phyloP scores from a whole-genome alignment of 495 filamentous ascomycete genomes.

The Opeltia flavorubescens region DNA sequence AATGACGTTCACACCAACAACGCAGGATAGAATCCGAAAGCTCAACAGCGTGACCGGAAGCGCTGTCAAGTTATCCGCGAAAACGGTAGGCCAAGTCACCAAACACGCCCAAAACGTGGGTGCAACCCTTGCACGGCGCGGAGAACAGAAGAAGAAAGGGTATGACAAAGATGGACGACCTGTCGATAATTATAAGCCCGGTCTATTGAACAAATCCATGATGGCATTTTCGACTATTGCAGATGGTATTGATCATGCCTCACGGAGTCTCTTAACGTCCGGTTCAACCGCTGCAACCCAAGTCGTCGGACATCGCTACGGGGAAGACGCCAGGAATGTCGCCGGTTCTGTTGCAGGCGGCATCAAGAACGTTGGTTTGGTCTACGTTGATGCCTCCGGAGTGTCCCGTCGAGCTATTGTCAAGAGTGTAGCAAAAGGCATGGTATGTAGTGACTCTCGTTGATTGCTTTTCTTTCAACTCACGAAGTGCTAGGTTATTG shows the following conservation, averaged over 20 bases:
- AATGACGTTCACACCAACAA: conserved; percentile 73
- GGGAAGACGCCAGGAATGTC: conserved; percentile 64
- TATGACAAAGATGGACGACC: conserved; percentile 49
- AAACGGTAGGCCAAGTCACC: conserved; percentile 71
- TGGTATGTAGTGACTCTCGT: conserved; percentile 1
- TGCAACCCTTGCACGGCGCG: conserved; percentile 52
- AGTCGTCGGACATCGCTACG: conserved; percentile 74
- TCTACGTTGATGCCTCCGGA: conserved; percentile 94
- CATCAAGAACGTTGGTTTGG: conserved; percentile 87
- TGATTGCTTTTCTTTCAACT: background rate
- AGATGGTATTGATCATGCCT: conserved; percentile 80
- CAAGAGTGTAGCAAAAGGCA: conserved; percentile 86
- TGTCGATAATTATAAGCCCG: conserved; percentile 63
- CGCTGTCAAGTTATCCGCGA: conserved; percentile 65
- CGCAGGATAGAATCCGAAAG: conserved; percentile 72
- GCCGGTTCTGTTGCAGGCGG: conserved; percentile 63
- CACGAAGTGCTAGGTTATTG: conserved; percentile 47
- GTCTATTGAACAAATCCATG: conserved; percentile 83
- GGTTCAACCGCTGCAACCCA: conserved; percentile 62
- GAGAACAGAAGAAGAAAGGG: conserved; percentile 41
- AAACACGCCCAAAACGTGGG: conserved; percentile 79
- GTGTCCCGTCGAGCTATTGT: conserved; percentile 79
- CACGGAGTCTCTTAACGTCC: conserved; percentile 57
- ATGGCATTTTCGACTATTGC: conserved; percentile 94
- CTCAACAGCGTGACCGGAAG: conserved; percentile 65